Base-by-base conservation (phyloP, 106 monocot species). In the Amphibolis antarctica region DNA sequence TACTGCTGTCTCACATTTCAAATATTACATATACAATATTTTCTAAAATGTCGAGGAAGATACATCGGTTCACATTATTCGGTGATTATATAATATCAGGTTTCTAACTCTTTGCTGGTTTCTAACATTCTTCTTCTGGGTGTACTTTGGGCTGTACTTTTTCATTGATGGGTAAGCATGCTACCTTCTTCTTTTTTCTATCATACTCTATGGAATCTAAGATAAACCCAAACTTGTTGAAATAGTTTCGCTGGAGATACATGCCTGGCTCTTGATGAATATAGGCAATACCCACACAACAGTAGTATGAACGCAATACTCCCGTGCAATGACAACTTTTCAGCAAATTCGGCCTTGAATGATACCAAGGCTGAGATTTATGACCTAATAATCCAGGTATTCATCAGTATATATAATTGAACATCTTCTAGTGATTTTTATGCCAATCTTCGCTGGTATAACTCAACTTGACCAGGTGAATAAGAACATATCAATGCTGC, bases 171-270 rank as follows among this genome's bases (percentile, higher is more conserved):
- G 74, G 93, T 88, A 71, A 85, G 87, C 53, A 18, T 70, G 20
- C 44, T 42, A 10, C 14, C 15, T 1, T 46, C 47, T 47, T 45
- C 12, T 4, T 47, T 12, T 0, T 59, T 59, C 45, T 36, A 26
- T 42, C 44, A 0, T 21, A 9, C 0, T 10, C 13, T 62, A 22
- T 20, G 59, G 31, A 1, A 4, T 25, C 14, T 28, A 31, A 15
- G 5, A 30, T 23, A 63, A 10, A 25, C 20, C 19, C 12, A 7
- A 61, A 61, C 22, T 30, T 12, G 28, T 9, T n/a, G 18, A 25
- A 17, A 64, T 21, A 93, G 93, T 70, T 86, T 98, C 73, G 64
- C 87, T 9, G 86, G 80, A 22, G 96, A 98, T 51, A 73, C 90
- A 3, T 98, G 96, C 44, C 47, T 60, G 24, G 90, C 90, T 50